A percentile compares a stretch with the other conserved stretches of the same genome.
phyloP scores from a whole-genome alignment of 306 rosid genomes.

The Benincasa hispida region DNA sequence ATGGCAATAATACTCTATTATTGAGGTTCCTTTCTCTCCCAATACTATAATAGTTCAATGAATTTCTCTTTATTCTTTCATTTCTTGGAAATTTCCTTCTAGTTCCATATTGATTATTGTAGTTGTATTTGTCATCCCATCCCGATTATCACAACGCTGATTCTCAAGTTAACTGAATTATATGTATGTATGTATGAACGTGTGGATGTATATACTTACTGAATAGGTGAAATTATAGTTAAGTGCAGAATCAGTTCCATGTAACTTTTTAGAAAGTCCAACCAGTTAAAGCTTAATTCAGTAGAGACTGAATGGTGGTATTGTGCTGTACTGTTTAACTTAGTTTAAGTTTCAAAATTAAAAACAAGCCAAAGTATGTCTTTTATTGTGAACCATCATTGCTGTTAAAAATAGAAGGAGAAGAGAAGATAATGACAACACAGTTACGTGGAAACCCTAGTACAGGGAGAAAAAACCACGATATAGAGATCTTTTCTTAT shows the following conservation, averaged over 20 bases:
- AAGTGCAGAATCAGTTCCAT: not conserved
- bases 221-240: not conserved
- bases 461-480: too few species aligned
- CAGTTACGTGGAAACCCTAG: too few species aligned
- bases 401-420: too few species aligned
- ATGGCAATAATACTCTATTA: constrained; percentile 45
- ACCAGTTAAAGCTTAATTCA: not conserved
- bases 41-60: not conserved
- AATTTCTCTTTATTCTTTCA: not conserved
- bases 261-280: not conserved
- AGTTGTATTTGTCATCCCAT: not conserved
- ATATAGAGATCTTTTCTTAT: too few species aligned
- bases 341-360: not conserved
- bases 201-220: not conserved
- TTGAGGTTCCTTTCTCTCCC: constrained; percentile 45
- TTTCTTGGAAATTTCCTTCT: not conserved
- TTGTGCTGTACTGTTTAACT: not conserved
- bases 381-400: not conserved
- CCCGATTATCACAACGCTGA: not conserved
- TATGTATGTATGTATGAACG: not conserved
- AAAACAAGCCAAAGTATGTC: not conserved
- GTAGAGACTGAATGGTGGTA: not conserved
- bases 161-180: not conserved
- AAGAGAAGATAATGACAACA: too few species aligned
- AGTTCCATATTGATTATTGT: not conserved